A percentile compares a stretch with the other conserved stretches of the same genome.
These are phyloP conservation scores for Aquilaria malaccensis DNA, from an alignment of 345 rosid genomes.

Conservation along the genomic window DNA sequence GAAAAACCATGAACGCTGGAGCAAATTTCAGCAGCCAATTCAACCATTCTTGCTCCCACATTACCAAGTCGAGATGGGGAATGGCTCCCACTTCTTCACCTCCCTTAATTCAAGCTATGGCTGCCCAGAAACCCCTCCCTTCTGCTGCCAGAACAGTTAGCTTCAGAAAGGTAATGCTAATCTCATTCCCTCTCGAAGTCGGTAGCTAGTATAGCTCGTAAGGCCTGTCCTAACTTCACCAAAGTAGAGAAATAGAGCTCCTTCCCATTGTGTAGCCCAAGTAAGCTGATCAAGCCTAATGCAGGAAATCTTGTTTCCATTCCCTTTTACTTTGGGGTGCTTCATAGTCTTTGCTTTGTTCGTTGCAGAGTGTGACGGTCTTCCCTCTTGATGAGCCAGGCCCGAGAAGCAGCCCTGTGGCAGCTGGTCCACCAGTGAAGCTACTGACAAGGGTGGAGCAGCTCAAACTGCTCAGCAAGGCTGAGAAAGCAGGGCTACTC, in stretches of 20 bases:
- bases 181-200: too few species aligned
- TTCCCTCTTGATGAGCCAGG: slow-evolving; percentile 44
- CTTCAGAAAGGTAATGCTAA: slow-evolving; percentile 41
- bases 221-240: too few species aligned
- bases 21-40: slow-evolving; percentile 24
- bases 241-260: too few species aligned
- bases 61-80: not conserved
- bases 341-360: too few species aligned
- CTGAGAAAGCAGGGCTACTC: slow-evolving; percentile 82
- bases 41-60: slow-evolving; percentile 10
- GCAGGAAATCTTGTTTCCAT: too few species aligned
- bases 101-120: slow-evolving; percentile 43
- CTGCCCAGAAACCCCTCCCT: slow-evolving; percentile 58
- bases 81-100: slow-evolving; percentile 14
- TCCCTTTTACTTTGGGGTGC: not conserved
- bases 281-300: too few species aligned
- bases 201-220: too few species aligned
- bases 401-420: slow-evolving; percentile 24
- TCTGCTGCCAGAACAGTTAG: slow-evolving; percentile 41
- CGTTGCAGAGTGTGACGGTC: slow-evolving; percentile 30
- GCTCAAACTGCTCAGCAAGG: slow-evolving; percentile 79
- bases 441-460: slow-evolving; percentile 90
- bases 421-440: slow-evolving; percentile 40
- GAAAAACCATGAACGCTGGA: slow-evolving; percentile 30
- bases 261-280: too few species aligned